phyloP scores from a whole-genome alignment of 1,284 basidiomycete genomes.

The Coniferiporia weirii region DNA sequence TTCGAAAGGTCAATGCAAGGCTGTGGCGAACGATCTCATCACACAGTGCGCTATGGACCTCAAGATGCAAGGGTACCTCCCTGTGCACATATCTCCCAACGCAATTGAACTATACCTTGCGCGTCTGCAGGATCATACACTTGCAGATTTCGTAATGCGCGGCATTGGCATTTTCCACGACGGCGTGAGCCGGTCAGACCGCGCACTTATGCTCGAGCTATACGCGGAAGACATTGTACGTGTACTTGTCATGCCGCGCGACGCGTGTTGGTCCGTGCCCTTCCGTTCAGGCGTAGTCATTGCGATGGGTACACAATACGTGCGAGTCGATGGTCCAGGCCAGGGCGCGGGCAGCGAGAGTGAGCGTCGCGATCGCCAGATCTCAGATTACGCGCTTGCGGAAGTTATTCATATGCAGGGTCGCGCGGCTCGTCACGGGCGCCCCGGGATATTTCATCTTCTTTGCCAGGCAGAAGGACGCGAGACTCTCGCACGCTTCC shows the following conservation, averaged over 20 bases:
- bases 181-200: conserved; percentile 67
- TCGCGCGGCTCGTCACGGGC: conserved; percentile 64
- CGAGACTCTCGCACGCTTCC: conserved; percentile 74
- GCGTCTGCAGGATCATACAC: conserved; percentile 58
- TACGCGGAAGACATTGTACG: conserved; percentile 78
- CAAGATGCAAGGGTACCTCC: conserved; percentile 71
- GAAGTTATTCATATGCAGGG: conserved; percentile 93
- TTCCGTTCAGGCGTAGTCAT: conserved; percentile 78
- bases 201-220: conserved; percentile 76
- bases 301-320: conserved; percentile 91
- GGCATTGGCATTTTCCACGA: conserved; percentile 88
- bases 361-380: conserved; percentile 52
- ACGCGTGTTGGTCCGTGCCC: conserved; percentile 84
- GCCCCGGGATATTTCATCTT: conserved; percentile 69
- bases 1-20: conserved; percentile 74
- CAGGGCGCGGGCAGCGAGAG: conserved; percentile 26
- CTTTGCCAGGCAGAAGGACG: conserved; percentile 84
- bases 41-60: conserved; percentile 81
- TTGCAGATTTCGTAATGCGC: conserved; percentile 77
- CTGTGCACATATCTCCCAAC: conserved; percentile 46
- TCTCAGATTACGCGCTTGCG: conserved; percentile 74
- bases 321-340: conserved; percentile 37
- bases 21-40: conserved; percentile 79
- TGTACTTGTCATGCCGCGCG: conserved; percentile 80
- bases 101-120: conserved; percentile 57